Conservation (phyloP, 2,329 filamentous ascomycete species). For the Aspergillus thermomutatus region DNA sequence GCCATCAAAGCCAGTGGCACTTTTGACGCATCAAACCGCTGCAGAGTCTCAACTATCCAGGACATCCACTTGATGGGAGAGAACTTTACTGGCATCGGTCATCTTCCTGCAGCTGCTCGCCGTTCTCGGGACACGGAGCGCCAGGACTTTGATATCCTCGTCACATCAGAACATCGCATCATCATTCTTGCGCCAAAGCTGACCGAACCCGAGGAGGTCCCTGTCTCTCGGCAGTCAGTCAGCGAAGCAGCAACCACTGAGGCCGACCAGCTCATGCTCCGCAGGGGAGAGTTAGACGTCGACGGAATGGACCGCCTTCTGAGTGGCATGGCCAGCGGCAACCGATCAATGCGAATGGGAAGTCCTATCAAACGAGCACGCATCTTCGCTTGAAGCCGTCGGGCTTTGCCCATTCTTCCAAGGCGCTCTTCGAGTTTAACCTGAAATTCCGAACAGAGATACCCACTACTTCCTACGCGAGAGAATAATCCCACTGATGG, state of each 20-base stretch:
- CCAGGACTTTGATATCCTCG: slow-evolving; percentile 36
- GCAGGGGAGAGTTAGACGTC: slow-evolving; percentile 43
- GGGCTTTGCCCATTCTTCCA: neutral
- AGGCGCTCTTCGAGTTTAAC: neutral
- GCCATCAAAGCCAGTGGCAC: slow-evolving; percentile 36
- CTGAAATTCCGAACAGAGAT: slow-evolving; percentile 22
- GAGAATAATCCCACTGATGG: slow-evolving; percentile 6
- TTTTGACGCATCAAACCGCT: slow-evolving; percentile 38
- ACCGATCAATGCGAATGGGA: slow-evolving; percentile 29
- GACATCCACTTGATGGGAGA: slow-evolving; percentile 41
- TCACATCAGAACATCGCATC: slow-evolving; percentile 40
- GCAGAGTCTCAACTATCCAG: slow-evolving; percentile 36
- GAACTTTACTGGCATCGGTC: slow-evolving; percentile 35
- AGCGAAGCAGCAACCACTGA: slow-evolving; percentile 20
- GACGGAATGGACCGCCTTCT: slow-evolving; percentile 48
- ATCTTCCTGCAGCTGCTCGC: slow-evolving; percentile 31
- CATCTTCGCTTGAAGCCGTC: slow-evolving; percentile 30
- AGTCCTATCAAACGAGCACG: slow-evolving; percentile 37
- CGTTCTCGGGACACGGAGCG: slow-evolving; percentile 18
- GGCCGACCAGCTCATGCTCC: slow-evolving; percentile 42
- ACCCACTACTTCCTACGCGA: slow-evolving; percentile 20
- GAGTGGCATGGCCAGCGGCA: slow-evolving; percentile 38
- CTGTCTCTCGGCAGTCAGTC: slow-evolving; percentile 6
- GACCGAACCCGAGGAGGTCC: slow-evolving; percentile 22
- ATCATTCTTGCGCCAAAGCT: slow-evolving; percentile 35